Base-by-base conservation (phyloP, 805 yeast species). In the Wickerhamomyces hampshirensis region DNA sequence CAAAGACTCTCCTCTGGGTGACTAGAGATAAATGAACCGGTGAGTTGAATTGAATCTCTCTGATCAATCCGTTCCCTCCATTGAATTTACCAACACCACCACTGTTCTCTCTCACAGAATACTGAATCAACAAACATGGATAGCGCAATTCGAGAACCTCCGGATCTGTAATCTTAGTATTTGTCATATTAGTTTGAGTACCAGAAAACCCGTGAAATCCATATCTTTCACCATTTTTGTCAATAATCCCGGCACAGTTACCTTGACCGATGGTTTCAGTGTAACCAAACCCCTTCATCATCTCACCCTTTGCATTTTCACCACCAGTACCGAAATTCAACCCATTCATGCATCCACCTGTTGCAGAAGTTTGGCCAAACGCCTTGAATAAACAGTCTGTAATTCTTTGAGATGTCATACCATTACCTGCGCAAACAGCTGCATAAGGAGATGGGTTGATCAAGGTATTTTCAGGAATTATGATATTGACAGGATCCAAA, bases 191-290 rank as follows among this genome's bases (percentile, higher is more conserved):
- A 33, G 71, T 69, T 51, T 74, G 78, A 5, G 73, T 72, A 18
- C 68, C 80, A 9, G 73, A 66, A 18, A 71, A 71, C 12, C 75
- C 75, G 21, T 69, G 51, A 35, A 49, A 51, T 0, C 84, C 83
- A 12, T 67, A 65, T 23, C 72, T 80, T 88, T 84, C 84, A 18
- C 96, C 96, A 48, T 81, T 64, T 86, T 51, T 62, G 48, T 70
- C 73, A 50, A 42, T 60, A 45, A 46, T 66, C 6, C 73, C 73
- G 15, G 77, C 78, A 40, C 78, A 75, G 28, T 68, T 62, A 18
- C 80, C 80, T 28, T 74, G 75, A 42, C 77, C 74, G 38, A 74
- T 71, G 3, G 80, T 71, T 46, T 74, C 80, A 36, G 69, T 66
- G 49, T 69, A 69, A 4, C 77, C 80, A 50, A 73, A 73, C 8